Percentiles rank a stretch among this genome's conserved stretches.
Conservation (phyloP, 768 basidiomycete species). For the Amanita rubescens region DNA sequence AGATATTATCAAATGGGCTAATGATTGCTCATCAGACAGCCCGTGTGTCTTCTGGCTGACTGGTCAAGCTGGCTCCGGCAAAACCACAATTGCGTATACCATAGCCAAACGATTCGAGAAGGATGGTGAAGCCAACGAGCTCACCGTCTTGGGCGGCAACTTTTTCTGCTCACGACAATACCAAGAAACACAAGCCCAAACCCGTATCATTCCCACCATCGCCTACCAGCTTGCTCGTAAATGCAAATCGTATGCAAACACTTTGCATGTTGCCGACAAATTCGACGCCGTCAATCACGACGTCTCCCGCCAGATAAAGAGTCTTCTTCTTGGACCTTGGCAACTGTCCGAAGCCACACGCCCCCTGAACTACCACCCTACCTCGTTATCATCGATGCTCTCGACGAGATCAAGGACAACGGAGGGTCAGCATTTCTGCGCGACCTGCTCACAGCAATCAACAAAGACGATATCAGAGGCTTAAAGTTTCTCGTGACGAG, state of each 20-base stretch:
- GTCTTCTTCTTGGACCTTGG: neutral
- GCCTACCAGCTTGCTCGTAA: constrained; percentile 1
- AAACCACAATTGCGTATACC: neutral
- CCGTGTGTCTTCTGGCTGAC: neutral
- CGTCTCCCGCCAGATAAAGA: neutral
- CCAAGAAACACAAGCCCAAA: neutral
- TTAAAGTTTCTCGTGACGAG: too few species aligned
- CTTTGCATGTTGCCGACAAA: neutral
- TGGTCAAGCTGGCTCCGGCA: neutral
- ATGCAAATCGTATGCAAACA: neutral
- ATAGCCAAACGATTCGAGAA: neutral
- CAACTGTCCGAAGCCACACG: neutral
- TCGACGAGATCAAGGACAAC: neutral
- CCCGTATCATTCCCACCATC: neutral
- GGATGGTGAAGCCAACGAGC: neutral
- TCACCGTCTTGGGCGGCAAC: neutral
- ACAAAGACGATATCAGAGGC: too few species aligned
- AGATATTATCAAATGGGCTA: neutral
- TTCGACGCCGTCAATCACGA: neutral
- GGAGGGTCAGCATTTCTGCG: too few species aligned
- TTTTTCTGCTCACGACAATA: constrained; percentile 6
- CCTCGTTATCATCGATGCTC: neutral
- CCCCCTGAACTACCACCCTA: neutral
- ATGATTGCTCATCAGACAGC: neutral
- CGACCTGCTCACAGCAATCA: too few species aligned